A percentile compares a stretch with the other conserved stretches of the same genome.
Evolutionary conservation across 345 rosid species (phyloP).

Genomic region (Zanthoxylum bungeanum): DNA sequence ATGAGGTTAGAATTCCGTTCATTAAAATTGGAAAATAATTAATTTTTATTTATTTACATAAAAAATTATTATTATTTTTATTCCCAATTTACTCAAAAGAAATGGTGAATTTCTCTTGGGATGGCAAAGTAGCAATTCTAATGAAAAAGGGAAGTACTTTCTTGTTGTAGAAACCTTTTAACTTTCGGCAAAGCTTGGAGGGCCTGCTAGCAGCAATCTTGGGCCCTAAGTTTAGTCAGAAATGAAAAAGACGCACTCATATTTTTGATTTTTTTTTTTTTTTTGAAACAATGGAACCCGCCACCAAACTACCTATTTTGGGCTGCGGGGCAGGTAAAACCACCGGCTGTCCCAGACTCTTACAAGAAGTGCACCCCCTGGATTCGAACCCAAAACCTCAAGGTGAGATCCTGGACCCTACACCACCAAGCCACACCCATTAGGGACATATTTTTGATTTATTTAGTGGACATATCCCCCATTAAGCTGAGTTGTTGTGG

Average conservation of each 20-base stretch:
- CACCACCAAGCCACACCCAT: no score
- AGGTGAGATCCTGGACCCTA: no score
- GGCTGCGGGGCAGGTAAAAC: no score
- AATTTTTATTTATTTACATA: no score
- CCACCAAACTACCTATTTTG: no score
- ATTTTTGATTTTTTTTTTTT: neutral
- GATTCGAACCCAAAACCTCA: no score
- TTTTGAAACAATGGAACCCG: no score
- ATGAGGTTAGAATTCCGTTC: neutral
- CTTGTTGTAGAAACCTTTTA: neutral
- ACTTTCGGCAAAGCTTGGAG: conserved; percentile 20
- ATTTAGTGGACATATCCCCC: neutral
- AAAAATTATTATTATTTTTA: no score
- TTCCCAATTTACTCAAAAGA: neutral
- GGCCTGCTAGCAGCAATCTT: neutral
- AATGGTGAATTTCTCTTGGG: neutral
- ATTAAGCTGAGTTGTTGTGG: neutral
- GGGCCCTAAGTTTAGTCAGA: neutral
- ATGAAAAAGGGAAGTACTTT: neutral
- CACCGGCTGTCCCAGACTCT: no score
- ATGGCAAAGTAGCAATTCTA: conserved; percentile 4
- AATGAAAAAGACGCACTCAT: neutral
- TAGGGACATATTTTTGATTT: neutral
- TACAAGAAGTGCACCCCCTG: no score
- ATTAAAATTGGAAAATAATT: no score